phyloP scores from a whole-genome alignment of 1,284 basidiomycete genomes.

The Sporisorium sorghi region DNA sequence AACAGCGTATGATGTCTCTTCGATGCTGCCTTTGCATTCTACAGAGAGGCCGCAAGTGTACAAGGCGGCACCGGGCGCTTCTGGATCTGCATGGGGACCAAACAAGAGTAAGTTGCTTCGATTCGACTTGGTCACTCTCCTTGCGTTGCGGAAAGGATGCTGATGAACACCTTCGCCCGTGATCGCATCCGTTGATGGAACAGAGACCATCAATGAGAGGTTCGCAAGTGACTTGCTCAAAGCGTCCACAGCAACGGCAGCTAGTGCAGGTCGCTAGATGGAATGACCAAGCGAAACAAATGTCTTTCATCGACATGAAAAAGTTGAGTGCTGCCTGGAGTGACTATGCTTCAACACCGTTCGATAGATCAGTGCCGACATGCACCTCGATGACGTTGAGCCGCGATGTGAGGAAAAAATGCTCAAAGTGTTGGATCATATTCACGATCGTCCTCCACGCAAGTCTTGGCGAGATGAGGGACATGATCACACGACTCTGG shows the following conservation, averaged over 20 bases:
- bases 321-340: neutral
- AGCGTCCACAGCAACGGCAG: conserved; percentile 22
- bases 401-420: neutral
- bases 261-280: conserved; percentile 6
- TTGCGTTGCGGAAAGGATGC: neutral
- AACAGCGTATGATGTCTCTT: neutral
- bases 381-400: neutral
- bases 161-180: neutral
- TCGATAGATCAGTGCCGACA: neutral
- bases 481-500: conserved; percentile 2
- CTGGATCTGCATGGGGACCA: conserved; percentile 45
- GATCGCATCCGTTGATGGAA: neutral
- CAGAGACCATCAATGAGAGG: conserved; percentile 45
- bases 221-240: conserved; percentile 42
- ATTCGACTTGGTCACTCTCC: neutral
- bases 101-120: conserved; percentile 43
- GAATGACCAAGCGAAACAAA: too few relatives aligned
- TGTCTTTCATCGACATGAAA: neutral
- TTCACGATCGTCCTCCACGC: neutral
- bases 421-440: neutral
- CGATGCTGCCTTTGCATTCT: neutral
- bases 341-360: neutral
- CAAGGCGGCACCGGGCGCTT: conserved; percentile 39
- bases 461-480: neutral
- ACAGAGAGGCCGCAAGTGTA: conserved; percentile 47